phyloP scores from a whole-genome alignment of 2,329 filamentous ascomycete species.

The Trichophyton schoenleinii region DNA sequence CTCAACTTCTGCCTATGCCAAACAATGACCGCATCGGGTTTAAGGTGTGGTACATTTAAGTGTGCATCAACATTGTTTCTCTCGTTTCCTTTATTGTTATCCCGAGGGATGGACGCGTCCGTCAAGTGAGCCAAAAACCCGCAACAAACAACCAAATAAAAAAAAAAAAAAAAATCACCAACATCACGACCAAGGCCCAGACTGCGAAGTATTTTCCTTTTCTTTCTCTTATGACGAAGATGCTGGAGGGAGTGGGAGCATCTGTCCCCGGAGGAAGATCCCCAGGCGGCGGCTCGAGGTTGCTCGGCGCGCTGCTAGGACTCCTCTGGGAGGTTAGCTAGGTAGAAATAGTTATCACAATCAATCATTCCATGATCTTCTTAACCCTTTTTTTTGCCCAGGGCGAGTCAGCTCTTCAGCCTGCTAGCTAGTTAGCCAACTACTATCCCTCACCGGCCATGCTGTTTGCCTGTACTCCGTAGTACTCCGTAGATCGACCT shows the following conservation, averaged over 20 bases:
- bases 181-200: too few relatives aligned
- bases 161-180: not conserved
- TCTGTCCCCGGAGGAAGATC: not conserved
- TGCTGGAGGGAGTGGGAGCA: not conserved
- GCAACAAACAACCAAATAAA: not conserved
- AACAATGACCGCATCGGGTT: conserved; percentile 22
- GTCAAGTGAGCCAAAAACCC: not conserved
- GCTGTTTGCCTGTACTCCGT: too few relatives aligned
- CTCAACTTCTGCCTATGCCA: conserved; percentile 25
- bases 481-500: too few relatives aligned
- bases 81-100: not conserved
- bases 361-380: not conserved
- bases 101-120: not conserved
- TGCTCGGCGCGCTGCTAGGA: conserved; percentile 4
- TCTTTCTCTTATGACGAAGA: not conserved
- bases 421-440: too few relatives aligned
- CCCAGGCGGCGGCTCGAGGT: conserved; percentile 3
- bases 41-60: conserved; percentile 32
- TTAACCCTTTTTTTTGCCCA: not conserved
- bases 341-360: not conserved
- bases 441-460: too few relatives aligned
- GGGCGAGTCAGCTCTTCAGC: too few relatives aligned
- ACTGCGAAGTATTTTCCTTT: not conserved
- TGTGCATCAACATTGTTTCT: not conserved
- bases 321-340: not conserved